A percentile compares a stretch with the other conserved stretches of the same genome.
phyloP scores from a whole-genome alignment of 176 grass and related monocot species.

The Ananas comosus region DNA sequence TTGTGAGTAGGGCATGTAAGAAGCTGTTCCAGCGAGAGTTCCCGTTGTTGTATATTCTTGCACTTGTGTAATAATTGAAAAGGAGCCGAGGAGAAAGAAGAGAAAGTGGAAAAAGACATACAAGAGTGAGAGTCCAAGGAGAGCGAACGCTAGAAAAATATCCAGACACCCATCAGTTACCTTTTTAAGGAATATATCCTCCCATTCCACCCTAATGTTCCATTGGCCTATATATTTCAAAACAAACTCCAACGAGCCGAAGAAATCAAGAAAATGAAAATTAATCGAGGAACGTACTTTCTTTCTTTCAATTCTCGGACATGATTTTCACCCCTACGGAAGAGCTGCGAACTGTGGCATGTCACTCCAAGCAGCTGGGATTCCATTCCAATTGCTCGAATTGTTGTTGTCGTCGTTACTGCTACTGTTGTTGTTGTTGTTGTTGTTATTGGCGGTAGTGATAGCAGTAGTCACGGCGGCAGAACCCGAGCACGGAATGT shows the following conservation, averaged over 20 bases:
- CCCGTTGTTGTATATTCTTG: not conserved
- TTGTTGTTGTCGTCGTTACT: slow-evolving; percentile 16
- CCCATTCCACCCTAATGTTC: too few relatives aligned
- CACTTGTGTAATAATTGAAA: not conserved
- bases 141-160: too few relatives aligned
- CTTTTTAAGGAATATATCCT: too few relatives aligned
- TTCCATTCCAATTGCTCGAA: slow-evolving; percentile 18
- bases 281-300: not conserved
- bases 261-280: not conserved
- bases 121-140: too few relatives aligned
- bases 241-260: too few relatives aligned
- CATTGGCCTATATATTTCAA: too few relatives aligned
- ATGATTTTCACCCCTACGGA: not conserved
- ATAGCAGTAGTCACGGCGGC: not conserved
- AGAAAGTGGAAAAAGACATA: not conserved
- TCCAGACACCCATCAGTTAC: too few relatives aligned
- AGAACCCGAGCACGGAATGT: slow-evolving; percentile 1
- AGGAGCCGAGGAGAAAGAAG: not conserved
- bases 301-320: not conserved
- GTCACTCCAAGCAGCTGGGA: slow-evolving; percentile 28
- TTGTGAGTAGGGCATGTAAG: too few relatives aligned
- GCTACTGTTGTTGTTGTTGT: slow-evolving; percentile 6
- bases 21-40: not conserved
- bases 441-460: slow-evolving; percentile 11
- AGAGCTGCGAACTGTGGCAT: slow-evolving; percentile 35